Evolutionary conservation across 2,329 filamentous ascomycete genomes (phyloP).

Genomic region (Botryotinia calthae): DNA sequence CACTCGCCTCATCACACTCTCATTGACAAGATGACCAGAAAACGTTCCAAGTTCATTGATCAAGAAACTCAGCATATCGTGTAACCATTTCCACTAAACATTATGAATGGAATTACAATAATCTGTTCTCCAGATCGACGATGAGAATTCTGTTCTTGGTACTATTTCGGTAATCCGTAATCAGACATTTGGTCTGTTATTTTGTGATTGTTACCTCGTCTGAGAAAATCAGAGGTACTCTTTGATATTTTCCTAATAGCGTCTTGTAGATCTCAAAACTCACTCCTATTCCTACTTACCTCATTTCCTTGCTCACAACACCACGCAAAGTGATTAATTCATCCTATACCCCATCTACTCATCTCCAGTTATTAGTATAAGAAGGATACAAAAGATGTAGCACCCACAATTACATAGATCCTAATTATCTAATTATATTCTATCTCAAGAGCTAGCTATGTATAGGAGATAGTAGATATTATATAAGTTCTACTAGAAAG

Average conservation of each 20-base stretch:
- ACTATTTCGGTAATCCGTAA: not conserved
- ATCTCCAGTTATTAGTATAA: no score
- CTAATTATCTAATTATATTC: no score
- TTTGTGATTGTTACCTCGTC: not conserved
- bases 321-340: not conserved
- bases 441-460: no score
- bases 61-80: not conserved
- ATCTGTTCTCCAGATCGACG: not conserved
- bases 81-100: not conserved
- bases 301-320: not conserved
- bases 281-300: not conserved
- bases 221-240: not conserved
- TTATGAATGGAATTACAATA: no score
- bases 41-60: not conserved
- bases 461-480: no score
- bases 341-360: not conserved
- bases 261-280: not conserved
- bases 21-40: not conserved
- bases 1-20: not conserved
- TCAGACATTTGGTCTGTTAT: not conserved
- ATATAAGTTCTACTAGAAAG: no score
- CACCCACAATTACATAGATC: no score
- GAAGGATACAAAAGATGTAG: no score
- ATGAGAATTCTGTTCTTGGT: not conserved
- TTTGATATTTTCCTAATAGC: not conserved